phyloP scores from a whole-genome alignment of 2,329 filamentous ascomycete species.

The Sporothrix schenckii region DNA sequence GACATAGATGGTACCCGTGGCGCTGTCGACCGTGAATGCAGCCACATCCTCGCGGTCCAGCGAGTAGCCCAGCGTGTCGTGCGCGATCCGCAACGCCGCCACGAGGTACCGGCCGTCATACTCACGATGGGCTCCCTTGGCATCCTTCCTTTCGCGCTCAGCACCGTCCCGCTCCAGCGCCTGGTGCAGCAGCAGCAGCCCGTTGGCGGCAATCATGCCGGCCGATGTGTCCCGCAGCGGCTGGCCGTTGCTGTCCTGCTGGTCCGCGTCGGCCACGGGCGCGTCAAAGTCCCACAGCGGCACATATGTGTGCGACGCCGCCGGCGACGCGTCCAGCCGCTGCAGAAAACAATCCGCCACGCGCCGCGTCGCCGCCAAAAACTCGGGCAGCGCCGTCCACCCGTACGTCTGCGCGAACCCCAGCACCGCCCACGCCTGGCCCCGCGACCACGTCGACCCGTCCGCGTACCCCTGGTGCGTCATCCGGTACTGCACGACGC shows the following conservation, averaged over 20 bases:
- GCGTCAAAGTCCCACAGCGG: constrained; percentile 39
- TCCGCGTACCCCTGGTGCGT: constrained; percentile 54
- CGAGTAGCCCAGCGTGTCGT: constrained; percentile 41
- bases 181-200: constrained; percentile 47
- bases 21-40: constrained; percentile 32
- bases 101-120: constrained; percentile 37
- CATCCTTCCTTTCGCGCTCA: background rate
- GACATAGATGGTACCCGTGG: constrained; percentile 12
- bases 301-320: constrained; percentile 37
- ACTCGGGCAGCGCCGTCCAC: constrained; percentile 52
- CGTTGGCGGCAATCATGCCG: constrained; percentile 48
- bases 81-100: constrained; percentile 40
- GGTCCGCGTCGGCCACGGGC: constrained; percentile 15
- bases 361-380: constrained; percentile 50
- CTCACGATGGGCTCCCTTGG: constrained; percentile 28
- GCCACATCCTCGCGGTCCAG: constrained; percentile 34
- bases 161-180: constrained; percentile 38
- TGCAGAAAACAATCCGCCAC: constrained; percentile 55
- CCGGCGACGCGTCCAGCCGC: constrained; percentile 43
- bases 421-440: constrained; percentile 57
- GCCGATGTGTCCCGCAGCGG: constrained; percentile 44
- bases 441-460: constrained; percentile 54
- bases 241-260: constrained; percentile 28
- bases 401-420: constrained; percentile 55
- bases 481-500: constrained; percentile 48